Base-by-base conservation (phyloP, 2,329 filamentous ascomycete genomes). In the Aspergillus persii region DNA sequence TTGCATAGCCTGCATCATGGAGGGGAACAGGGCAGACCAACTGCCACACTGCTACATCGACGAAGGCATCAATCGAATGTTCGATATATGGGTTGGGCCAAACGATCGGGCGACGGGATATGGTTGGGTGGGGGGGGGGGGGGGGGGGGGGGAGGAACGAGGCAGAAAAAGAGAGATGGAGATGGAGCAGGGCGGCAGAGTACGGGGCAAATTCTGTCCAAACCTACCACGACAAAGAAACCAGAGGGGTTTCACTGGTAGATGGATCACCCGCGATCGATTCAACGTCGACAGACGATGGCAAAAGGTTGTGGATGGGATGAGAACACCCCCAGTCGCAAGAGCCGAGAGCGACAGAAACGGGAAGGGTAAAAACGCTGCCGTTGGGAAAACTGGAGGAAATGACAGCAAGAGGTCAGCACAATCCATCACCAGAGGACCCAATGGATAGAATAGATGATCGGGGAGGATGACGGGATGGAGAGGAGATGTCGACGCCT, bases 221-320 rank as follows among this genome's bases (percentile, higher is more conserved):
- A 68, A 76, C 74, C 71, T 74, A 75, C 71, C 72, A 71, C 72
- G 69, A 66, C 59, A 68, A 66, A 67, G 62, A 66, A 58, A 63
- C 61, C 64, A 67, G 63, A 70, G 57, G 59, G 62, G 56, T 56
- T 63, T 62, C 60, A 62, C 59, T 61, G 61, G 65, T 68, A 70
- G 70, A 71, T 68, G 66, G 65, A 66, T 65, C 67, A 71, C 70
- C 66, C 62, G 67, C 69, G 69, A 71, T 69, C 67, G 65, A 66
- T 69, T 60, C 69, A 64, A 56, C 65, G 36, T 62, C 59, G 66
- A 67, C 60, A 63, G 67, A 72, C 59, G 73, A 71, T 69, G 68
- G 60, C 60, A 59, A 61, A 65, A 48, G 65, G 63, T 63, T 59
- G 64, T 67, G 66, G 68, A 70, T 72, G 72, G 69, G 67, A 61